phyloP scores from a whole-genome alignment of 2,329 filamentous ascomycete genomes.

The Ascochyta clinopodiicola region DNA sequence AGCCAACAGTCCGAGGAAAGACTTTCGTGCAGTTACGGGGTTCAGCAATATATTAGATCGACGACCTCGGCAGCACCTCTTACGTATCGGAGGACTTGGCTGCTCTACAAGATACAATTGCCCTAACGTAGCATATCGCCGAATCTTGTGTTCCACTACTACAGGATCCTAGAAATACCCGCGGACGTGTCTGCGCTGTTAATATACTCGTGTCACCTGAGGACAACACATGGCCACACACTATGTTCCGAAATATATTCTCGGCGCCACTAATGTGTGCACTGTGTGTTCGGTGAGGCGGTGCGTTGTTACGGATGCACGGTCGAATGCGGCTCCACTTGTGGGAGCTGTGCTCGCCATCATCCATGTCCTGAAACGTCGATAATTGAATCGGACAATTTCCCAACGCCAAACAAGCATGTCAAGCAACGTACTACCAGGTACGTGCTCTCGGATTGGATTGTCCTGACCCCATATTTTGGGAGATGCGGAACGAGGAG shows the following conservation, averaged over 20 bases:
- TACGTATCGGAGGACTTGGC: too few relatives aligned
- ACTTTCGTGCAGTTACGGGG: too few relatives aligned
- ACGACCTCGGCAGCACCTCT: too few relatives aligned
- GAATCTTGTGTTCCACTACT: too few relatives aligned
- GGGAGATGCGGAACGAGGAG: neutral
- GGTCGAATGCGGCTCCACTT: conserved; percentile 7
- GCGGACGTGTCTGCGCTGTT: too few relatives aligned
- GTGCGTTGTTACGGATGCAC: conserved; percentile 1
- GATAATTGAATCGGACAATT: conserved; percentile 10
- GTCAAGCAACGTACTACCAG: conserved; percentile 6
- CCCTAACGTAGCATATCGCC: too few relatives aligned
- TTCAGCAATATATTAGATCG: too few relatives aligned
- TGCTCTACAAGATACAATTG: too few relatives aligned
- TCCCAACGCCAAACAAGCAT: conserved; percentile 8
- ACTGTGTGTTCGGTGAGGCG: neutral
- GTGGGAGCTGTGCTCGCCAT: conserved; percentile 2
- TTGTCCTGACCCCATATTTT: conserved; percentile 3
- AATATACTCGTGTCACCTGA: too few relatives aligned
- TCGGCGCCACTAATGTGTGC: neutral
- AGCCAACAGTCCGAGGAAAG: too few relatives aligned
- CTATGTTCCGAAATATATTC: neutral
- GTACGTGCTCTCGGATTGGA: neutral
- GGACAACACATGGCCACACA: neutral
- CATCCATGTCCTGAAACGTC: conserved; percentile 13
- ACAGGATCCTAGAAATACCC: too few relatives aligned